These are phyloP conservation scores for Elsinoe australis DNA, from an alignment of 2,329 filamentous ascomycete species.

Conservation along the genomic window DNA sequence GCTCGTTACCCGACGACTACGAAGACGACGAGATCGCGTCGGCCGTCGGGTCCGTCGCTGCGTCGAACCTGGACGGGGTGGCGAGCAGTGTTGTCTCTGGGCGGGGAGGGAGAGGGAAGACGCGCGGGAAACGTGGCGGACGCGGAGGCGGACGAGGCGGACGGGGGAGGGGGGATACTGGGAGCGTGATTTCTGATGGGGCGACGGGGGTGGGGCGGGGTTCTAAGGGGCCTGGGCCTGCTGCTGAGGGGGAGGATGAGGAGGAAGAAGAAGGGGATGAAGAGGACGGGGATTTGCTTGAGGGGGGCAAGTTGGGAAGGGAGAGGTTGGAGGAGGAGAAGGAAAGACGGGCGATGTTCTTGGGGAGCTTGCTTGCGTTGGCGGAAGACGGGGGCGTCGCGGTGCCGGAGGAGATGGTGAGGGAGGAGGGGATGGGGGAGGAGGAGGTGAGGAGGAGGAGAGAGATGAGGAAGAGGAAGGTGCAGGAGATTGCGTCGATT, in stretches of 20 bases:
- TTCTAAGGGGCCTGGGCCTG: slow-evolving; percentile 12
- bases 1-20: slow-evolving; percentile 20
- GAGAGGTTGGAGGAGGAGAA: slow-evolving; percentile 59
- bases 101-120: slow-evolving; percentile 41
- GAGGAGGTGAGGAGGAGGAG: not conserved
- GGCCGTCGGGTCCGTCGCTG: slow-evolving; percentile 23
- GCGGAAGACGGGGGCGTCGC: slow-evolving; percentile 6
- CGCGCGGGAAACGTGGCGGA: slow-evolving; percentile 6
- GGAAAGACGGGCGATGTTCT: slow-evolving; percentile 53
- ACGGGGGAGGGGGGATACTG: slow-evolving; percentile 17
- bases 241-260: slow-evolving; percentile 40
- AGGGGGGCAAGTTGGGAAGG: slow-evolving; percentile 46
- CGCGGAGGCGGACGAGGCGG: slow-evolving; percentile 18
- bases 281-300: slow-evolving; percentile 50
- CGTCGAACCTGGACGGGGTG: not conserved
- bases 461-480: slow-evolving; percentile 23
- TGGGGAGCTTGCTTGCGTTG: not conserved
- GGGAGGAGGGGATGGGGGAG: not conserved
- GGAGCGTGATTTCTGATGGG: slow-evolving; percentile 18
- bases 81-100: not conserved
- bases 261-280: slow-evolving; percentile 51
- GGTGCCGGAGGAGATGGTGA: slow-evolving; percentile 38
- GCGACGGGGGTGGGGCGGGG: slow-evolving; percentile 19
- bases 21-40: slow-evolving; percentile 32
- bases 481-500: slow-evolving; percentile 56